phyloP scores from a whole-genome alignment of 1,284 basidiomycete genomes.

The Phellopilus nigrolimitatus region DNA sequence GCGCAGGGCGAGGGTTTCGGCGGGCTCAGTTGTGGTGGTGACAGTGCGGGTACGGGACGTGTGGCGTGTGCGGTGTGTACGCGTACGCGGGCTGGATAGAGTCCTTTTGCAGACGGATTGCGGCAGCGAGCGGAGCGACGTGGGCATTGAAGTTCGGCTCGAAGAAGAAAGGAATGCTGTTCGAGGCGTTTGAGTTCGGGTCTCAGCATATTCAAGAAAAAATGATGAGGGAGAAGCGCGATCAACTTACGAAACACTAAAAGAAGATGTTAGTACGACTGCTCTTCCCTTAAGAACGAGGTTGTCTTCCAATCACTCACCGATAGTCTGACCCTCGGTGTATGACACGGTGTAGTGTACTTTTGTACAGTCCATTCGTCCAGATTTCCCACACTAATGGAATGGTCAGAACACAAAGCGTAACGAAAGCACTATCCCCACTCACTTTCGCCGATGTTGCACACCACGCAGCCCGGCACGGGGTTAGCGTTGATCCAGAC shows the following conservation, averaged over 20 bases:
- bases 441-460: constrained; percentile 82
- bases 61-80: constrained; percentile 15
- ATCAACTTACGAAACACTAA: constrained; percentile 26
- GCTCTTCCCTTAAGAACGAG: background rate
- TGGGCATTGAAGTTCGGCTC: constrained; percentile 75
- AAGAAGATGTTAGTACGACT: constrained; percentile 13
- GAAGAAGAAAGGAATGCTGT: constrained; percentile 79
- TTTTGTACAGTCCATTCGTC: constrained; percentile 74
- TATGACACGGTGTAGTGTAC: constrained; percentile 75
- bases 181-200: background rate
- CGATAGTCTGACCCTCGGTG: constrained; percentile 70
- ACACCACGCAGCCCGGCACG: constrained; percentile 70
- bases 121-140: constrained; percentile 56
- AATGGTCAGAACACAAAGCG: constrained; percentile 8
- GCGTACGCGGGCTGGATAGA: constrained; percentile 20
- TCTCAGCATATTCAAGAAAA: background rate
- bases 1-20: constrained; percentile 12
- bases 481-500: constrained; percentile 79
- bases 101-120: constrained; percentile 41
- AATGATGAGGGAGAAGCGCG: background rate
- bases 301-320: constrained; percentile 41
- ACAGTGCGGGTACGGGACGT: constrained; percentile 9
- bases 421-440: constrained; percentile 11
- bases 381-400: constrained; percentile 77
- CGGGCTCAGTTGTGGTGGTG: constrained; percentile 19